Conservation (phyloP, 768 basidiomycete species). For the Punctularia strigosozonata region DNA sequence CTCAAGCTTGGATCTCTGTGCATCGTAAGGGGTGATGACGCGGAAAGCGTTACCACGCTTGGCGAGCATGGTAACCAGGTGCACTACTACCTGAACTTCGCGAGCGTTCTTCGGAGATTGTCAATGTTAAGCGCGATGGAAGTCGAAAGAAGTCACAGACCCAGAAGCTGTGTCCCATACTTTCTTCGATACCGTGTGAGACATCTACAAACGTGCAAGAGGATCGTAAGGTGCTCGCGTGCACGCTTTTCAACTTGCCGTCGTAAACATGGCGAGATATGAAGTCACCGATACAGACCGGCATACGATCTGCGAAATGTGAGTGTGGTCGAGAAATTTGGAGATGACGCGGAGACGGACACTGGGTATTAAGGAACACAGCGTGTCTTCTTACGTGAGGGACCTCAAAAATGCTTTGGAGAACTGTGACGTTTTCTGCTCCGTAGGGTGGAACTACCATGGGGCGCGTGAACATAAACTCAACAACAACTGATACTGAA, state of each 20-base stretch:
- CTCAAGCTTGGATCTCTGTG: constrained; percentile 53
- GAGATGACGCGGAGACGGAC: constrained; percentile 10
- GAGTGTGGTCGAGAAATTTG: neutral
- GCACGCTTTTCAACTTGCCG: constrained; percentile 10
- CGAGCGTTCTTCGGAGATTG: constrained; percentile 13
- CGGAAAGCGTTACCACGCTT: constrained; percentile 24
- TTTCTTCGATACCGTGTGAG: constrained; percentile 17
- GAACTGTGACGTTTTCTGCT: constrained; percentile 14
- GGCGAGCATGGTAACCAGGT: constrained; percentile 11
- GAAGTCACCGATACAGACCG: constrained; percentile 18
- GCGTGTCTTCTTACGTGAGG: constrained; percentile 13
- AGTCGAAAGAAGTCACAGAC: too few relatives aligned
- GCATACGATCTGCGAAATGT: constrained; percentile 21
- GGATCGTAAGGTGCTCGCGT: constrained; percentile 3
- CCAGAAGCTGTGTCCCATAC: constrained; percentile 21
- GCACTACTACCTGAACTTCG: constrained; percentile 15
- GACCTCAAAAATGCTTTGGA: constrained; percentile 23
- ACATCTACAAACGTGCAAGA: constrained; percentile 28
- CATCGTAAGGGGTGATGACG: constrained; percentile 78
- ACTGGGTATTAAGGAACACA: constrained; percentile 21
- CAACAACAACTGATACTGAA: neutral
- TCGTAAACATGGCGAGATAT: constrained; percentile 21
- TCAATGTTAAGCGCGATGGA: neutral
- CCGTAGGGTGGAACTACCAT: constrained; percentile 23
- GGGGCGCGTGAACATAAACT: neutral